Percentiles rank a stretch among this genome's conserved stretches.
phyloP scores from a whole-genome alignment of 441 rosid genomes.

The Euphorbia celastroides region DNA sequence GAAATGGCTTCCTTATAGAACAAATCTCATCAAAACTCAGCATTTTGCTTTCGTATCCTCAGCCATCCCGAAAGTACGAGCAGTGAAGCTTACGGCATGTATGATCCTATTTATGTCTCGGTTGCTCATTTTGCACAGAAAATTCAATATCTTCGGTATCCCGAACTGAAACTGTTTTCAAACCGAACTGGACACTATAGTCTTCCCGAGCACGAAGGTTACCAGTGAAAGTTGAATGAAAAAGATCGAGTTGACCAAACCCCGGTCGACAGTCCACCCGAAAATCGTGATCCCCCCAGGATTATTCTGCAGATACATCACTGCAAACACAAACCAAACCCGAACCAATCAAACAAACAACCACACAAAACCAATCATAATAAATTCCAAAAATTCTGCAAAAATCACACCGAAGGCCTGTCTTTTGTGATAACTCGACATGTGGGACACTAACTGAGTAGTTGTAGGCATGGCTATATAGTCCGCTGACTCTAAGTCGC shows the following conservation, averaged over 20 bases:
- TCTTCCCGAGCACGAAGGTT: constrained; percentile 84
- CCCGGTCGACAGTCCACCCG: constrained; percentile 85
- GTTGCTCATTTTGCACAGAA: no score
- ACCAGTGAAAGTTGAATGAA: constrained; percentile 71
- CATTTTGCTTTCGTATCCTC: neutral
- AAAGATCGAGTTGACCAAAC: constrained; percentile 74
- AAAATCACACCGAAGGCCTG: constrained; percentile 72
- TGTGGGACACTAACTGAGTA: constrained; percentile 53
- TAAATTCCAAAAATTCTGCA: no score
- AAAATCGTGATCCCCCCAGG: constrained; percentile 94
- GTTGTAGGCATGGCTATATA: constrained; percentile 56
- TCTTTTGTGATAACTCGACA: constrained; percentile 73
- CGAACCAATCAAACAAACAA: neutral
- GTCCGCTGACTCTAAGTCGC: constrained; percentile 78
- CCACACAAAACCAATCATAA: neutral
- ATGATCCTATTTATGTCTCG: no score
- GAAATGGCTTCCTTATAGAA: neutral
- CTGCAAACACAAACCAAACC: constrained; percentile 35
- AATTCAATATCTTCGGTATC: no score
- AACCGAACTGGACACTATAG: constrained; percentile 33
- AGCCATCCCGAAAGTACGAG: no score
- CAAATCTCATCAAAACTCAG: neutral
- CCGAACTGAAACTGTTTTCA: neutral
- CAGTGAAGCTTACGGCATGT: no score
- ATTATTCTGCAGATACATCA: constrained; percentile 72